Conservation (phyloP, 495 filamentous ascomycete species). For the Durotheca rogersii region DNA sequence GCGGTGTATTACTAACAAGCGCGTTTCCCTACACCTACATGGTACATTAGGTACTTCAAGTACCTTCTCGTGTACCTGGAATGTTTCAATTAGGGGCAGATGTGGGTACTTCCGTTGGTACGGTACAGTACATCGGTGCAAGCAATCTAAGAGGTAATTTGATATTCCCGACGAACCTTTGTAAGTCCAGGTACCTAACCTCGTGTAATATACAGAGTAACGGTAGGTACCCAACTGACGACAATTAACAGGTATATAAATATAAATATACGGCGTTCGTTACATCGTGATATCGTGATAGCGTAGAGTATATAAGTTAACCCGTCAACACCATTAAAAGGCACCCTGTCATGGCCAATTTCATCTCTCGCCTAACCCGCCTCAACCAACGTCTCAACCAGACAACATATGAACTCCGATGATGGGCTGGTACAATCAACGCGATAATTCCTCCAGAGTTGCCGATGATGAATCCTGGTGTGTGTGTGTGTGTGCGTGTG, state of each 20-base stretch:
- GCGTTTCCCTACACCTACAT: no score
- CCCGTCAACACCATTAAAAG: slow-evolving; percentile 16
- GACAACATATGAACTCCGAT: no score
- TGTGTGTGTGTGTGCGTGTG: no score
- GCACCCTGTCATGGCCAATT: slow-evolving; percentile 4
- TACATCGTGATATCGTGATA: slow-evolving; percentile 13
- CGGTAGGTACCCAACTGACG: not conserved
- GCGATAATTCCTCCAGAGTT: not conserved
- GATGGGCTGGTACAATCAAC: no score
- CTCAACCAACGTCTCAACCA: no score
- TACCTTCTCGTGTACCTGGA: no score
- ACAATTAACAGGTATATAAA: slow-evolving; percentile 2
- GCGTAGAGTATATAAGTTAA: slow-evolving; percentile 5
- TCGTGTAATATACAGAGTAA: not conserved
- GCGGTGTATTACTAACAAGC: no score
- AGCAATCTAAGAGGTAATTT: not conserved
- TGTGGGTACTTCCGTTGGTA: not conserved
- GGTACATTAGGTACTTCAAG: no score
- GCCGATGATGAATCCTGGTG: not conserved
- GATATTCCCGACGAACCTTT: not conserved
- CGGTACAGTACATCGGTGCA: no score
- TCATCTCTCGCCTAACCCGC: not conserved
- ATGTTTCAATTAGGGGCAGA: no score
- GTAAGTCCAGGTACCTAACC: no score
- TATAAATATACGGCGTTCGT: no score